phyloP scores from a whole-genome alignment of 2,329 filamentous ascomycete species.

The Pseudogymnoascus sp. region DNA sequence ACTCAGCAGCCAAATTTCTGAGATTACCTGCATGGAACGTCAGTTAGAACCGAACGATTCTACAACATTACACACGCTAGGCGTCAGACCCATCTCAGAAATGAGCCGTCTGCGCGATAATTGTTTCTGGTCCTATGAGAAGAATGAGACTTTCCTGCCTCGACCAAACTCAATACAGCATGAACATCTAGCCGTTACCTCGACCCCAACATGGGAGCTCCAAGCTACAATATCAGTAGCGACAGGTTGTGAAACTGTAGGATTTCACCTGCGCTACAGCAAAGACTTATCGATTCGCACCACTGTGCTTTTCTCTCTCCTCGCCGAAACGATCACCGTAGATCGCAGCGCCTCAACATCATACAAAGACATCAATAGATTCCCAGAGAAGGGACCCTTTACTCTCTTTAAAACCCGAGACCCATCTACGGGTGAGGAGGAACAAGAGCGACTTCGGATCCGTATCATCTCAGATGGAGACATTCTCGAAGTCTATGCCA shows the following conservation, averaged over 20 bases:
- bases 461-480: constrained; percentile 20
- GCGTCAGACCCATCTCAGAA: constrained; percentile 21
- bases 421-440: background rate
- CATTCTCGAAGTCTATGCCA: constrained; percentile 22
- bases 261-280: background rate
- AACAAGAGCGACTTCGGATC: constrained; percentile 12
- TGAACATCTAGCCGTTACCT: background rate
- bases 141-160: background rate
- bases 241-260: background rate
- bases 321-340: constrained; percentile 10
- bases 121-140: background rate
- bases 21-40: background rate
- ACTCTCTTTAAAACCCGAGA: background rate
- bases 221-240: background rate
- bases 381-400: background rate
- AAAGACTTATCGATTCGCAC: background rate
- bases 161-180: background rate
- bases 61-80: constrained; percentile 16
- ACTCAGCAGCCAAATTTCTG: background rate
- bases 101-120: constrained; percentile 11
- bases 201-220: background rate
- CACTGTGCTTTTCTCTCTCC: background rate
- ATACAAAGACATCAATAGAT: background rate
- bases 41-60: background rate
- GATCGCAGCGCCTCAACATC: constrained; percentile 12